These are phyloP conservation scores for Phyllostachys edulis DNA, from an alignment of 176 grass and related monocot genomes.

Conservation along the genomic window DNA sequence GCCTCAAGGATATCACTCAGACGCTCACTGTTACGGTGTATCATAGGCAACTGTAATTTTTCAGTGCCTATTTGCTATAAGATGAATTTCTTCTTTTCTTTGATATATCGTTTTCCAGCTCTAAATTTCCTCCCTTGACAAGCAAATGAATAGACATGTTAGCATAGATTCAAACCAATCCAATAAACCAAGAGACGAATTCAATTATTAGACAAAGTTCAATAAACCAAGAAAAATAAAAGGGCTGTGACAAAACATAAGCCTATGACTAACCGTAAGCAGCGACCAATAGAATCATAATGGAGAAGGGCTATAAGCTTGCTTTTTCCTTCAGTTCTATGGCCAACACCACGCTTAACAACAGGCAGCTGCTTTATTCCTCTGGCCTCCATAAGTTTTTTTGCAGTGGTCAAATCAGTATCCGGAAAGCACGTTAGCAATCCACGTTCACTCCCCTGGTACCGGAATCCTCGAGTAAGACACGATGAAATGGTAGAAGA, in stretches of 20 bases:
- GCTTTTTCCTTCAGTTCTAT: constrained; percentile 56
- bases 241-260: neutral
- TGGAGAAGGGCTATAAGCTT: constrained; percentile 71
- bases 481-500: constrained; percentile 53
- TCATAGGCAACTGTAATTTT: constrained; percentile 17
- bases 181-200: neutral
- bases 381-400: constrained; percentile 90
- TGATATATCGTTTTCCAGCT: constrained; percentile 73
- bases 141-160: constrained; percentile 21
- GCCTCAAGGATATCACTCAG: neutral
- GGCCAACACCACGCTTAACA: constrained; percentile 71
- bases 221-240: constrained; percentile 20
- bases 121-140: constrained; percentile 73
- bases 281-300: constrained; percentile 80
- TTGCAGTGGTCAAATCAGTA: constrained; percentile 93
- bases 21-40: neutral
- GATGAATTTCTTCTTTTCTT: constrained; percentile 50
- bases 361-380: constrained; percentile 93
- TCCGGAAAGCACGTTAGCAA: constrained; percentile 86
- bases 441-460: constrained; percentile 56
- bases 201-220: neutral
- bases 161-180: neutral
- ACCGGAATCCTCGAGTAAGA: constrained; percentile 74
- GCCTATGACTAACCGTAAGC: constrained; percentile 62
- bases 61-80: constrained; percentile 49